Evolutionary conservation across 2,329 filamentous ascomycete genomes (phyloP), one percentile per base, ranked within the genome.

Genomic region (Talaromyces sp.): DNA sequence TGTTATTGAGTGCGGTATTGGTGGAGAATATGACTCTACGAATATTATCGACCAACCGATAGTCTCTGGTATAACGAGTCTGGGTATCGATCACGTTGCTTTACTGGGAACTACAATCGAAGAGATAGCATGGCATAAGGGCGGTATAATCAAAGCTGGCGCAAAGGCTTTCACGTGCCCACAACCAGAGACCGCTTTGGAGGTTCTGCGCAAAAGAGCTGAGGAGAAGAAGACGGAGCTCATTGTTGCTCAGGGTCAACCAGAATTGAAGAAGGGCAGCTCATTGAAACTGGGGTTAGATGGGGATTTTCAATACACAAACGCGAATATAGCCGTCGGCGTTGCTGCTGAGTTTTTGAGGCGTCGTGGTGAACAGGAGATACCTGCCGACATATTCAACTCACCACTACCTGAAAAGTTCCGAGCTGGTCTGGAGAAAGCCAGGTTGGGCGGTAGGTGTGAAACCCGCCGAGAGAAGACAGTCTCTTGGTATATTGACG

Each of bases 1-100:
- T 0, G 85, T 97, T 9, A 81, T 97, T 35, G 94, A 99, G 75
- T 96, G 91, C 67, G 94, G 94, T 0, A 95, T 97, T 62, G 94
- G 94, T 15, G 94, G 92, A 51, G 90, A 96, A 74, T 91, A 91
- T 67, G 93, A 97, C 69, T 88, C 89, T 28, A 99, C 94, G 9
- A 97, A 97, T 68, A 83, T 97, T 21, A 74, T 99, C 5, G 78
- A 81, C 10, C 80, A 83, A 11, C 88, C 91, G 1, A 86, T 83
- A 6, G 87, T 86, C 1, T 83, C 85, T 1, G 89, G 88, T 0
- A 85, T 97, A 37, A 87, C 91, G 19, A 91, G 87, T 66, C 73
- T 97, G 43, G 91, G 90, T 3, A 88, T 96, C 60, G 92, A 97
- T 66, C 92, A 97, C 72, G 85, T 88, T 1, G 84, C 82, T 4